These are phyloP conservation scores for Agrocybe chaxingu DNA, from an alignment of 768 basidiomycete species.

Conservation along the genomic window DNA sequence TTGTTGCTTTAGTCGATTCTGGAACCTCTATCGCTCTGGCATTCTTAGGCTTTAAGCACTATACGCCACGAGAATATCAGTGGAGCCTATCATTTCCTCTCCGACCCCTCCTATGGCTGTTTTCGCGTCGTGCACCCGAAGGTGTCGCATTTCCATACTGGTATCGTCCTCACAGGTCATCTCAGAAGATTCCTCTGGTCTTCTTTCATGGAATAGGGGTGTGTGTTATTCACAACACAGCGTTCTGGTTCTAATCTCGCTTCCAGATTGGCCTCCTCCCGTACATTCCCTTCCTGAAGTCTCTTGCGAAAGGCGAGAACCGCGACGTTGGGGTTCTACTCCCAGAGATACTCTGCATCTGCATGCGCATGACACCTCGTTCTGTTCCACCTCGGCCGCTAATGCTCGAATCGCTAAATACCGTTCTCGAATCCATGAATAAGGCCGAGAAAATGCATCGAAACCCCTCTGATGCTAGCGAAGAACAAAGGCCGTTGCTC, in stretches of 20 bases:
- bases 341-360: constrained; percentile 58
- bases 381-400: constrained; percentile 40
- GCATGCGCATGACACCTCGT: constrained; percentile 51
- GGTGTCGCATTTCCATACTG: constrained; percentile 32
- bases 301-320: constrained; percentile 34
- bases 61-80: constrained; percentile 27
- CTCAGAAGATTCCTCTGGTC: constrained; percentile 48
- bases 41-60: constrained; percentile 51
- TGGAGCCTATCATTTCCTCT: constrained; percentile 49
- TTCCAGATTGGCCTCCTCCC: constrained; percentile 60
- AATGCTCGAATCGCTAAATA: constrained; percentile 39
- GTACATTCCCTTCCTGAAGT: constrained; percentile 49
- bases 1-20: constrained; percentile 50
- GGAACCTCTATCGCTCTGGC: constrained; percentile 36
- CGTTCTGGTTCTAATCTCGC: not conserved
- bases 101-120: constrained; percentile 38
- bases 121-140: constrained; percentile 41
- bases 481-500: not conserved
- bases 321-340: constrained; percentile 57
- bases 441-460: not conserved
- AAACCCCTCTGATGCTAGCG: not conserved
- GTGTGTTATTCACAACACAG: constrained; percentile 13
- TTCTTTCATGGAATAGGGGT: constrained; percentile 73
- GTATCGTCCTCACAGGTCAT: constrained; percentile 43
- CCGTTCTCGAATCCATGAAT: constrained; percentile 43